Conservation (phyloP, 148 eudicot genomes). For the Vaccinium corymbosum region DNA sequence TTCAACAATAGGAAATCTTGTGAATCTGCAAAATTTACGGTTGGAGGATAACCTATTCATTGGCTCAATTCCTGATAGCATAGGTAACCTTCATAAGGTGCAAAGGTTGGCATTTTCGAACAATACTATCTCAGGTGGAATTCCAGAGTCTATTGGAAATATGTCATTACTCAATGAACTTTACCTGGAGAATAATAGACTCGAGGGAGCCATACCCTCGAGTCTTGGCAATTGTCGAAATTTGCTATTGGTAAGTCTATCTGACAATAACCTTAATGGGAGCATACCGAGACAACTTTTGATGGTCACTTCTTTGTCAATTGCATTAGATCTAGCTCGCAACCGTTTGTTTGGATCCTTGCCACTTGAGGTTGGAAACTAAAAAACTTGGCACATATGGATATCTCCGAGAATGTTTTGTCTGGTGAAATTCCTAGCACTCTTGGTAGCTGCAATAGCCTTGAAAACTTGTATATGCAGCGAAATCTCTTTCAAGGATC, state of each 20-base stretch:
- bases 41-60: not conserved
- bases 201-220: slow-evolving; percentile 6
- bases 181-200: not conserved
- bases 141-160: slow-evolving; percentile 16
- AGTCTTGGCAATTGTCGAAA: not conserved
- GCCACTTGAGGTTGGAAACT: not conserved
- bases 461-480: not conserved
- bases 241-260: not conserved
- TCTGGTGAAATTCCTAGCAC: slow-evolving; percentile 4
- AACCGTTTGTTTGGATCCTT: slow-evolving; percentile 11
- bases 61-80: not conserved
- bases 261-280: slow-evolving; percentile 15
- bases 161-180: not conserved
- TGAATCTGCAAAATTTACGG: not conserved
- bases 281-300: slow-evolving; percentile 11
- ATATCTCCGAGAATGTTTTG: not conserved
- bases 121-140: slow-evolving; percentile 3
- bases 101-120: not conserved
- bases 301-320: not conserved
- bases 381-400: not conserved
- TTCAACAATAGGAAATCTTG: slow-evolving; percentile 7
- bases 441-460: not conserved
- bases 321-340: not conserved
- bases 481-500: slow-evolving; percentile 6
- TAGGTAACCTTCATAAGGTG: not conserved